These are phyloP conservation scores for Exophiala dermatitidis DNA, from an alignment of 2,329 filamentous ascomycete species.

Conservation along the genomic window DNA sequence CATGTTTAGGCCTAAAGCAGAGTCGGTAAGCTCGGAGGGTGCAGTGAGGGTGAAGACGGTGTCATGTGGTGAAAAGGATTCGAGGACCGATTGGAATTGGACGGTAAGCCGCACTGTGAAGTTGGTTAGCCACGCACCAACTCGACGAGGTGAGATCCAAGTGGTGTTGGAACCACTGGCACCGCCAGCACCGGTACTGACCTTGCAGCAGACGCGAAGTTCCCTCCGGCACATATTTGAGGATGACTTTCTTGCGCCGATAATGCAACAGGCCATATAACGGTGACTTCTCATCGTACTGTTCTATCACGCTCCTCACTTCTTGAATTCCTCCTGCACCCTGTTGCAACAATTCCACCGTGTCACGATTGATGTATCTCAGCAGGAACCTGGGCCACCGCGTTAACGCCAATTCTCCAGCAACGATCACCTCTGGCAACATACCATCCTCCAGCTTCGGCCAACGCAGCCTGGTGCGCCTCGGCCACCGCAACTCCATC, in stretches of 20 bases:
- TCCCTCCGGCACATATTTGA: conserved; percentile 87
- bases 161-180: background rate
- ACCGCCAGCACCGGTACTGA: conserved; percentile 39
- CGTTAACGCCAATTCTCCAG: background rate
- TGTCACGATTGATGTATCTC: conserved; percentile 83
- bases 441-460: conserved; percentile 91
- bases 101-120: conserved; percentile 68
- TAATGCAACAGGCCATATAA: conserved; percentile 90
- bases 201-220: conserved; percentile 90
- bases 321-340: conserved; percentile 80
- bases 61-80: conserved; percentile 76
- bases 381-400: conserved; percentile 70
- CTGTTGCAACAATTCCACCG: conserved; percentile 67
- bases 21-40: conserved; percentile 76
- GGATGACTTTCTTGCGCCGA: conserved; percentile 76
- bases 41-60: conserved; percentile 69
- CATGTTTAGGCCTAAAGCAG: conserved; percentile 78
- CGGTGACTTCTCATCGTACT: conserved; percentile 77
- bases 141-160: background rate
- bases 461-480: conserved; percentile 70
- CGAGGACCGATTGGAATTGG: conserved; percentile 55
- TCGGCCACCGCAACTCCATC: conserved; percentile 58
- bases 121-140: conserved; percentile 3
- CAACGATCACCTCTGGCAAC: conserved; percentile 31
- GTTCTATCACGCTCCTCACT: conserved; percentile 67